Conservation (phyloP, 495 filamentous ascomycete species). For the Penicillium alfredii region DNA sequence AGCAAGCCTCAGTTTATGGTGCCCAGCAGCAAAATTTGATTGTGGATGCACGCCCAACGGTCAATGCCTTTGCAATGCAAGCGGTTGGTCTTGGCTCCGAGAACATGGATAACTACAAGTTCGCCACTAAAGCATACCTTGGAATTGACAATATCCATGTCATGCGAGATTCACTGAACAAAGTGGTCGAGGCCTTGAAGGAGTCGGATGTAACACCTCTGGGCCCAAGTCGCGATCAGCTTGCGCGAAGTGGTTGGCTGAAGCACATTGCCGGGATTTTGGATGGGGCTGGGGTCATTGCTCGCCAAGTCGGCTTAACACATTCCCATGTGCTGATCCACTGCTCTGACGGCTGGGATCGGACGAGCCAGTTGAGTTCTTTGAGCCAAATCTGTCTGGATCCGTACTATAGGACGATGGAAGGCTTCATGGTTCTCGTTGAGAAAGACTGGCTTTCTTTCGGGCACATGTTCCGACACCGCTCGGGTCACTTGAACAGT, state of each 20-base stretch:
- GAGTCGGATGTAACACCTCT: constrained; percentile 84
- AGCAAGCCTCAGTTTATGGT: constrained; percentile 66
- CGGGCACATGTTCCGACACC: constrained; percentile 92
- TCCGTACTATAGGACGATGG: constrained; percentile 90
- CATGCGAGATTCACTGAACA: constrained; percentile 88
- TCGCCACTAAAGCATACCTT: constrained; percentile 87
- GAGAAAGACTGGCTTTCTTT: constrained; percentile 99
- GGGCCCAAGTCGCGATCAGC: constrained; percentile 73
- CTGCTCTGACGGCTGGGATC: constrained; percentile 98
- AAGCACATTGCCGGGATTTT: constrained; percentile 83
- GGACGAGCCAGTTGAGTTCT: constrained; percentile 93
- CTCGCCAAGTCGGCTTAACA: constrained; percentile 80
- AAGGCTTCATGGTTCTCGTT: constrained; percentile 90
- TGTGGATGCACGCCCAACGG: constrained; percentile 89
- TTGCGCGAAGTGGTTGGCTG: constrained; percentile 83
- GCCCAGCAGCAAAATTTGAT: constrained; percentile 94
- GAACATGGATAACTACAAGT: constrained; percentile 96
- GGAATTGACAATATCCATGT: constrained; percentile 99
- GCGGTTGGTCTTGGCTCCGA: constrained; percentile 89
- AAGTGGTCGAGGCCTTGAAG: constrained; percentile 84
- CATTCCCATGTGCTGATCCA: constrained; percentile 96
- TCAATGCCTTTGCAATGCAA: constrained; percentile 96
- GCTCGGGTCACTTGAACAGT: constrained; percentile 76
- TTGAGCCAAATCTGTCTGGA: constrained; percentile 90
- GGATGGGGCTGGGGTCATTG: constrained; percentile 77